These are phyloP conservation scores for Xylariaceae sp. DNA, from an alignment of 2,329 filamentous ascomycete species.

Conservation along the genomic window DNA sequence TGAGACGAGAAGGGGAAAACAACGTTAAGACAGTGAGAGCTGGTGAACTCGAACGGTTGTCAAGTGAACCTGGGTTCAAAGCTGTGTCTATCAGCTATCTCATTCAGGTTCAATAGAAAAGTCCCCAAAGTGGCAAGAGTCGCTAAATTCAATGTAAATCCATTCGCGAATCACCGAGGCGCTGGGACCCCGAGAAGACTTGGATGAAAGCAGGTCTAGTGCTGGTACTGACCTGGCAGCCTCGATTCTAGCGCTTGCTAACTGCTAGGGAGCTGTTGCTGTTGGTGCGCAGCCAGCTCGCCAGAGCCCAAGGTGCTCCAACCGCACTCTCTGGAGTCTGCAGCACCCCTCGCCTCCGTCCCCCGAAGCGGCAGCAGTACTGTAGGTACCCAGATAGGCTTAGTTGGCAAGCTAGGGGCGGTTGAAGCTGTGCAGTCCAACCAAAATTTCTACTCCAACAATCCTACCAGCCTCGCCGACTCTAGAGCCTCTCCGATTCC, in stretches of 20 bases:
- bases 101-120: background rate
- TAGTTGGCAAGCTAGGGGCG: background rate
- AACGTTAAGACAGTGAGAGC: background rate
- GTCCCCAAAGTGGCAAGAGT: constrained; percentile 19
- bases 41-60: background rate
- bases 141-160: constrained; percentile 6
- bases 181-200: too few relatives aligned
- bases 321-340: too few relatives aligned
- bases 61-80: too few relatives aligned
- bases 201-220: too few relatives aligned
- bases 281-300: too few relatives aligned
- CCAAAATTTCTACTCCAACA: constrained; percentile 26
- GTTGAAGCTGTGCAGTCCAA: constrained; percentile 15
- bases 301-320: too few relatives aligned
- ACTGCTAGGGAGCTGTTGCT: too few relatives aligned
- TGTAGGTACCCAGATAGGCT: constrained; percentile 1
- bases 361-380: background rate
- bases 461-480: constrained; percentile 31
- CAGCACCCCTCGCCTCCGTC: too few relatives aligned
- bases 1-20: too few relatives aligned
- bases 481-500: constrained; percentile 12
- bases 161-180: too few relatives aligned
- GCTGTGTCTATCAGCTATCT: background rate
- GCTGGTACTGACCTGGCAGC: too few relatives aligned
- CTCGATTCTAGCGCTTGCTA: too few relatives aligned